Evolutionary conservation across 495 filamentous ascomycete genomes (phyloP).

Genomic region (Hypoxylon trugodes): DNA sequence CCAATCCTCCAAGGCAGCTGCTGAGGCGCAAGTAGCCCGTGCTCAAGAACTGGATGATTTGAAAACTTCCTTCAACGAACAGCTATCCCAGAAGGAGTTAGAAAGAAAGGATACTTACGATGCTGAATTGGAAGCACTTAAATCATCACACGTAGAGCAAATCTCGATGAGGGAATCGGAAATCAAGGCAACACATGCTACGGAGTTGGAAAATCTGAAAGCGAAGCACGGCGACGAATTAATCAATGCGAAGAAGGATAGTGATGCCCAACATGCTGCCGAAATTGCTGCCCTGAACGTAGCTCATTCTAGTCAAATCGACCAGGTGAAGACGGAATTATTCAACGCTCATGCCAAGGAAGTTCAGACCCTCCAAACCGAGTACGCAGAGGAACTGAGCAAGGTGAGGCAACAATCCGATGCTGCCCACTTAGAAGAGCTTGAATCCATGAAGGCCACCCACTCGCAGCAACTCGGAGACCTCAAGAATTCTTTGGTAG

Average conservation of each 20-base stretch:
- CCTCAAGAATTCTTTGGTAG: slow-evolving; percentile 44
- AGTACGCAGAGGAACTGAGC: slow-evolving; percentile 50
- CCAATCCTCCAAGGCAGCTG: slow-evolving; percentile 31
- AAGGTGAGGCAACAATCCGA: slow-evolving; percentile 41
- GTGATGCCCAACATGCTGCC: slow-evolving; percentile 35
- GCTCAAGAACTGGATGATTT: slow-evolving; percentile 32
- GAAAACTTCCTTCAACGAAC: slow-evolving; percentile 23
- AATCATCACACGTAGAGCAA: slow-evolving; percentile 37
- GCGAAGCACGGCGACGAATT: slow-evolving; percentile 46
- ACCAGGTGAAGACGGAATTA: slow-evolving; percentile 51
- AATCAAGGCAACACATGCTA: slow-evolving; percentile 37
- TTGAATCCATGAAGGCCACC: slow-evolving; percentile 47
- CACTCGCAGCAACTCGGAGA: slow-evolving; percentile 45
- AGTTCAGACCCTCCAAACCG: slow-evolving; percentile 54
- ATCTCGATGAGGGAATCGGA: slow-evolving; percentile 33
- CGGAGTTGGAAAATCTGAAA: slow-evolving; percentile 40
- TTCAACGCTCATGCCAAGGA: slow-evolving; percentile 55
- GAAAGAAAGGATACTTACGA: slow-evolving; percentile 40
- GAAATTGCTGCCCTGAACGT: slow-evolving; percentile 39
- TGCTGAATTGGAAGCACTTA: slow-evolving; percentile 44
- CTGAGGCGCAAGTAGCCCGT: slow-evolving; percentile 28
- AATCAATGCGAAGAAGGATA: slow-evolving; percentile 45
- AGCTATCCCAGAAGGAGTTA: slow-evolving; percentile 30
- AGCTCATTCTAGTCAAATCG: slow-evolving; percentile 40
- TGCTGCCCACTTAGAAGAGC: slow-evolving; percentile 45